Percentiles rank a stretch among this genome's conserved stretches.
Evolutionary conservation across 2,329 filamentous ascomycete genomes (phyloP).

Genomic region (Fusarium sp.): DNA sequence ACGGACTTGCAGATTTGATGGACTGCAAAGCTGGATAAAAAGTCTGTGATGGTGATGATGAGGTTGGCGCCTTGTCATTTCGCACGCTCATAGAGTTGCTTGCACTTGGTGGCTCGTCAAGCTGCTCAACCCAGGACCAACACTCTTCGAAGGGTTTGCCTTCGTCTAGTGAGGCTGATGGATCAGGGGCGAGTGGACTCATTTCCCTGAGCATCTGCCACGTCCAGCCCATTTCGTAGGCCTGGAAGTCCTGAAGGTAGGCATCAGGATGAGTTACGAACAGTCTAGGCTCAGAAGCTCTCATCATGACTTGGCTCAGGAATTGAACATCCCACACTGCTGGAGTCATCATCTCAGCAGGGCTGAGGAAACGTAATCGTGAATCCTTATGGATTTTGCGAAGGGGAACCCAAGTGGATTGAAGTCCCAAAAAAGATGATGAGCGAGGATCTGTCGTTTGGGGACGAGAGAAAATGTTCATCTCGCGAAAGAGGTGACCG

Average conservation of each 20-base stretch:
- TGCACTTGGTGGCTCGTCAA: slow-evolving; percentile 68
- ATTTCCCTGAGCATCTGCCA: slow-evolving; percentile 77
- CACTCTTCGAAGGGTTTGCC: slow-evolving; percentile 69
- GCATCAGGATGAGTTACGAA: slow-evolving; percentile 82
- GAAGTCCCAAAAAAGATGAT: slow-evolving; percentile 68
- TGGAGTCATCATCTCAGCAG: slow-evolving; percentile 78
- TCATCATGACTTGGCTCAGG: slow-evolving; percentile 79
- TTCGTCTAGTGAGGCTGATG: slow-evolving; percentile 50
- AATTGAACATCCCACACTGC: slow-evolving; percentile 79
- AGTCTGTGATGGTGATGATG: slow-evolving; percentile 56
- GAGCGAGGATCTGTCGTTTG: slow-evolving; percentile 46
- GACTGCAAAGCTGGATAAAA: slow-evolving; percentile 41
- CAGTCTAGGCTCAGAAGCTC: slow-evolving; percentile 72
- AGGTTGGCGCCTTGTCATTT: slow-evolving; percentile 55
- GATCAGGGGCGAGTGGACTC: slow-evolving; percentile 65
- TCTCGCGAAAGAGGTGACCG: slow-evolving; percentile 63
- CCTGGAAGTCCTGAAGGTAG: slow-evolving; percentile 73
- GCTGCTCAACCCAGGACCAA: slow-evolving; percentile 71
- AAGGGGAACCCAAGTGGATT: slow-evolving; percentile 78
- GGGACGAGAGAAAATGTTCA: slow-evolving; percentile 51
- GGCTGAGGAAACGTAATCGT: slow-evolving; percentile 75
- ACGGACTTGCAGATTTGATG: slow-evolving; percentile 48
- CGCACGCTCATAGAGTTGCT: slow-evolving; percentile 58
- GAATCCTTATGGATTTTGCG: slow-evolving; percentile 81
- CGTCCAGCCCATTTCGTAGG: slow-evolving; percentile 70